Conservation (phyloP, 2,329 filamentous ascomycete genomes). For the Trichophyton schoenleinii region DNA sequence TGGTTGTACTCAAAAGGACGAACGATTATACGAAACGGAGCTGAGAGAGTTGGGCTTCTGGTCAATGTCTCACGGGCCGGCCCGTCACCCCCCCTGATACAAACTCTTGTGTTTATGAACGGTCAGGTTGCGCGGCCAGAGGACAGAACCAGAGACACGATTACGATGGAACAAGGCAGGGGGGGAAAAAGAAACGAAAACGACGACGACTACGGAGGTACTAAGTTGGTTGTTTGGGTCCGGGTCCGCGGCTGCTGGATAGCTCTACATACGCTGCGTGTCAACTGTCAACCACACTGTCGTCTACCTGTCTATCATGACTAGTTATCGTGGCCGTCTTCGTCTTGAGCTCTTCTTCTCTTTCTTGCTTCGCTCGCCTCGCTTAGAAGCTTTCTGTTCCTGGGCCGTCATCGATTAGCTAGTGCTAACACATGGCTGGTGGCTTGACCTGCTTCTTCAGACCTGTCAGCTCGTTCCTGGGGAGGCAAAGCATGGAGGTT, state of each 20-base stretch:
- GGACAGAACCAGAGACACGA: not conserved
- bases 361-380: constrained; percentile 34
- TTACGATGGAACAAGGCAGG: not conserved
- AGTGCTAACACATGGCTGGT: constrained; percentile 48
- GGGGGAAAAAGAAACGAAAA: not conserved
- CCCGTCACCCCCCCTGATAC: no score
- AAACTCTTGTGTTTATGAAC: not conserved
- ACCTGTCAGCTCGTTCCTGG: not conserved
- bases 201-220: not conserved
- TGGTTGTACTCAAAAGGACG: no score
- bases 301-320: no score
- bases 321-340: no score
- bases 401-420: constrained; percentile 42
- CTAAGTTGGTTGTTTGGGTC: no score
- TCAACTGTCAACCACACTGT: no score
- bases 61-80: no score
- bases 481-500: not conserved
- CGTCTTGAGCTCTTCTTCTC: no score
- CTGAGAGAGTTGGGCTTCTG: no score
- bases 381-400: constrained; percentile 41
- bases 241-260: no score
- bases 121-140: not conserved
- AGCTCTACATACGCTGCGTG: no score
- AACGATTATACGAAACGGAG: no score
- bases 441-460: constrained; percentile 43